Evolutionary conservation across 164 flowering plant species (phyloP), one percentile per base, ranked within the genome.

Genomic region (Malania oleifera): DNA sequence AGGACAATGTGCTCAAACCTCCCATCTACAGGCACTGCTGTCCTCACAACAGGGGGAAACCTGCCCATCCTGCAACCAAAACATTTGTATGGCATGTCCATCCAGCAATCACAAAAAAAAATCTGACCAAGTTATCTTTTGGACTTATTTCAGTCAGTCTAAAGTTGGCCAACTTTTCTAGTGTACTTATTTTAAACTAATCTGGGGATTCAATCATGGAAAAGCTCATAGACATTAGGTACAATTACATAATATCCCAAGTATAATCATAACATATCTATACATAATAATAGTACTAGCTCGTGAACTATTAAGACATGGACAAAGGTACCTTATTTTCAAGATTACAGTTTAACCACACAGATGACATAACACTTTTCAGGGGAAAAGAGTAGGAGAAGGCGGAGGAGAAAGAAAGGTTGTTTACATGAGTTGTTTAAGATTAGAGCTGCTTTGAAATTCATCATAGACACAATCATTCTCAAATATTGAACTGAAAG

Each of bases 21-120:
- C 53, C 53, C 53, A 50, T 50, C 53, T 27, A 50, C 53, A 11
- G 53, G 53, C 15, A 50, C 53, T 7, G 53, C 53, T 25, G 53
- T 50, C 34, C n/a, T 24, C 34, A 50, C 34, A 24, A 50, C 53
- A 7, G 53, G 53, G 34, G 53, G 53, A 27, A 27, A 50, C 18
- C 53, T 50, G 3, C 53, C 37, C 55, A 52, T 52, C 38, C 55
- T 26, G 35, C 37, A 52, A 28, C 19, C n/a, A 25, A 52, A 46
- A 52, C 1, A 34, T 10, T 5, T 24, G 25, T 5, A 7, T 14
- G 23, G 44, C 60, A 29, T 52, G n/a, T 47, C 54, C 53, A 46
- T 45, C 38, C 51, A 23, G 14, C 20, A 10, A 22, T 23, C 27
- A 47, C 19, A 47, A 8, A n/a, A n/a, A n/a, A n/a, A n/a, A n/a